A percentile compares a stretch with the other conserved stretches of the same genome.
These are phyloP conservation scores for Cladobotryum mycophilum DNA, from an alignment of 2,329 filamentous ascomycete species.

Conservation along the genomic window DNA sequence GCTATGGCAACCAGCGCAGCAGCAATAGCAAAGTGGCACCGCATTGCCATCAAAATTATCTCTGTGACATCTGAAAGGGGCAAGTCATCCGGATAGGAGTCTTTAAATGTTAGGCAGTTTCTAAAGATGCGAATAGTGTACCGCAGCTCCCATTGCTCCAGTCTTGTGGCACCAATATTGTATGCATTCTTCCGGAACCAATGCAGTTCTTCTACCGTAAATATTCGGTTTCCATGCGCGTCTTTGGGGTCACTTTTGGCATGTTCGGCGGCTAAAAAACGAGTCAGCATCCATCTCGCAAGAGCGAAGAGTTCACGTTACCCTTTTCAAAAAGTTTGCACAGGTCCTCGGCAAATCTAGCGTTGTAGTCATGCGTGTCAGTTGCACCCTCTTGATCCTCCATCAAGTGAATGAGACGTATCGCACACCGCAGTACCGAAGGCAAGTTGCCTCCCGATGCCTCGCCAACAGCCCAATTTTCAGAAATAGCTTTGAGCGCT, in stretches of 20 bases:
- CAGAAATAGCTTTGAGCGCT: constrained; percentile 29
- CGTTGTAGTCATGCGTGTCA: constrained; percentile 3
- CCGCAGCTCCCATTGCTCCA: constrained; percentile 46
- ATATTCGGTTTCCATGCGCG: constrained; percentile 40
- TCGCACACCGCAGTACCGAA: constrained; percentile 41
- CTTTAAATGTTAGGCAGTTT: constrained; percentile 46
- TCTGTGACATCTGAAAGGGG: constrained; percentile 37
- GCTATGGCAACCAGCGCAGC: constrained; percentile 47
- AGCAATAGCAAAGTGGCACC: constrained; percentile 64
- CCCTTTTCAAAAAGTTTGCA: constrained; percentile 45
- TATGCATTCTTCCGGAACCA: constrained; percentile 84
- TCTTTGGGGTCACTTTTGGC: constrained; percentile 31
- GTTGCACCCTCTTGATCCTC: constrained; percentile 26
- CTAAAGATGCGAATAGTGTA: constrained; percentile 51
- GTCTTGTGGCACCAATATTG: constrained; percentile 63
- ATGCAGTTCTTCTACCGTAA: constrained; percentile 61
- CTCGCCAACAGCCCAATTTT: constrained; percentile 19
- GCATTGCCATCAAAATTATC: constrained; percentile 53
- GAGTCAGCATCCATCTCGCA: constrained; percentile 7
- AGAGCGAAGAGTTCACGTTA: constrained; percentile 18
- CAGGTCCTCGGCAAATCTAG: constrained; percentile 39
- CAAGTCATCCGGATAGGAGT: constrained; percentile 43
- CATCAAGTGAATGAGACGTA: constrained; percentile 43
- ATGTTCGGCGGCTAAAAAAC: constrained; percentile 19
- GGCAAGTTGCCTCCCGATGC: constrained; percentile 26